Evolutionary conservation across 805 yeast species (phyloP).

Genomic region (Brettanomyces anomalus): DNA sequence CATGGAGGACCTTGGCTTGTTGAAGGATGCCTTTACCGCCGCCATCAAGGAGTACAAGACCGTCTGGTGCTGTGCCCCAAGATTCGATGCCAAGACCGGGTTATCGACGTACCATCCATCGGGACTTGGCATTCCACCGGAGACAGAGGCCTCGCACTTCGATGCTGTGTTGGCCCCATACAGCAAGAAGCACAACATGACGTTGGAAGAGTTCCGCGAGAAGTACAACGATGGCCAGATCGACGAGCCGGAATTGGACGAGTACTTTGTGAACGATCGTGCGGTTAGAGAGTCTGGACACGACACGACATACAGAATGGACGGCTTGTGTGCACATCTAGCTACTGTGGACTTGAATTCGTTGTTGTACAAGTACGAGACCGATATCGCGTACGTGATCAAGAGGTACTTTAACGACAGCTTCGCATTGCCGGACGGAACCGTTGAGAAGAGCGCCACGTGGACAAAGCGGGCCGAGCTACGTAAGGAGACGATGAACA

Average conservation of each 20-base stretch:
- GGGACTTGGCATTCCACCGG: slow-evolving; percentile 94
- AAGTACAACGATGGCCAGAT: slow-evolving; percentile 61
- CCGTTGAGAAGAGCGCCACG: slow-evolving; percentile 32
- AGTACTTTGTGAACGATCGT: slow-evolving; percentile 81
- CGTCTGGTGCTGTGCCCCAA: slow-evolving; percentile 73
- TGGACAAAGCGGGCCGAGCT: slow-evolving; percentile 55
- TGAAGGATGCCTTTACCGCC: slow-evolving; percentile 57
- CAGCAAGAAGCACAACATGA: slow-evolving; percentile 48
- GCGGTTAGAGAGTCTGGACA: slow-evolving; percentile 97
- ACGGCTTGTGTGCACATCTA: slow-evolving; percentile 79
- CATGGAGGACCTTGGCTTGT: slow-evolving; percentile 48
- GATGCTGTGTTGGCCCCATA: slow-evolving; percentile 60
- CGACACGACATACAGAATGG: slow-evolving; percentile 85
- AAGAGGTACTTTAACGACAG: slow-evolving; percentile 44
- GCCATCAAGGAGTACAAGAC: slow-evolving; percentile 80
- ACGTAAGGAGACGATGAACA: slow-evolving; percentile 49
- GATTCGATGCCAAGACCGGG: slow-evolving; percentile 66
- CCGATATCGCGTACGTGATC: slow-evolving; percentile 65
- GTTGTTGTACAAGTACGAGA: slow-evolving; percentile 80
- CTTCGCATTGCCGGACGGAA: slow-evolving; percentile 33
- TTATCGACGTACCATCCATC: slow-evolving; percentile 85
- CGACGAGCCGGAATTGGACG: slow-evolving; percentile 75
- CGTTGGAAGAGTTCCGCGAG: slow-evolving; percentile 55
- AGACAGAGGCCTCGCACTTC: slow-evolving; percentile 88
- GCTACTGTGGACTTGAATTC: slow-evolving; percentile 89